These are phyloP conservation scores for Excoecaria agallocha DNA, from an alignment of 345 rosid species.

Conservation along the genomic window DNA sequence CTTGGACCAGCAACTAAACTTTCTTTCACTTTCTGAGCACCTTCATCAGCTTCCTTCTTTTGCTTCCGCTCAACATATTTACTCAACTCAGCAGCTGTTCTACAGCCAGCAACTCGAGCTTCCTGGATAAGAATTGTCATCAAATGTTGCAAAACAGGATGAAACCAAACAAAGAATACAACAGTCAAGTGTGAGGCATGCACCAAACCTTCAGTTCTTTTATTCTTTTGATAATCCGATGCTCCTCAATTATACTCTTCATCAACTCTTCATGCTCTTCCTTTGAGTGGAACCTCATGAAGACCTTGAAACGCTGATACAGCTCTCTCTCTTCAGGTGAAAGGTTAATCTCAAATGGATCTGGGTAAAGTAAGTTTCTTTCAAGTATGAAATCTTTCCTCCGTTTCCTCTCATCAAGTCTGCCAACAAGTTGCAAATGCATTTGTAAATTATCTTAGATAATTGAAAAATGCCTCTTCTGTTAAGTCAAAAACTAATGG, in stretches of 20 bases:
- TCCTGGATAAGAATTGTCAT: slow-evolving; percentile 45
- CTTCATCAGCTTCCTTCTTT: slow-evolving; percentile 67
- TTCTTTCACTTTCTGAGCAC: slow-evolving; percentile 45
- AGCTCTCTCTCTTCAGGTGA: slow-evolving; percentile 66
- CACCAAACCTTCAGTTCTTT: slow-evolving; percentile 78
- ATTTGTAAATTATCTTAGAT: not conserved
- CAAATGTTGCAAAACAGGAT: not conserved
- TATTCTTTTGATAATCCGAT: slow-evolving; percentile 65
- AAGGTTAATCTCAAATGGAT: slow-evolving; percentile 67
- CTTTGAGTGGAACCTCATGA: slow-evolving; percentile 78
- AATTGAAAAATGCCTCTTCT: not conserved
- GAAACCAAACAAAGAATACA: not conserved
- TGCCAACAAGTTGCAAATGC: slow-evolving; percentile 31
- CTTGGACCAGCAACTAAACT: slow-evolving; percentile 53
- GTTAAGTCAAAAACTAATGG: not conserved
- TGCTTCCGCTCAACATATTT: slow-evolving; percentile 63
- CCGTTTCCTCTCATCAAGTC: slow-evolving; percentile 98
- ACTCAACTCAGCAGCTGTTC: slow-evolving; percentile 57
- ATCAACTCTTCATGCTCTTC: slow-evolving; percentile 79
- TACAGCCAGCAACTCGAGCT: slow-evolving; percentile 80
- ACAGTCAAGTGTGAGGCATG: slow-evolving; percentile 4
- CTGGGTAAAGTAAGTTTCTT: slow-evolving; percentile 72
- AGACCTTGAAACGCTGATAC: slow-evolving; percentile 68
- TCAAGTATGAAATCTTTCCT: slow-evolving; percentile 85
- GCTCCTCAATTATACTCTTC: slow-evolving; percentile 66